phyloP scores from a whole-genome alignment of 2,329 filamentous ascomycete genomes.

The Elsinoe perseae region DNA sequence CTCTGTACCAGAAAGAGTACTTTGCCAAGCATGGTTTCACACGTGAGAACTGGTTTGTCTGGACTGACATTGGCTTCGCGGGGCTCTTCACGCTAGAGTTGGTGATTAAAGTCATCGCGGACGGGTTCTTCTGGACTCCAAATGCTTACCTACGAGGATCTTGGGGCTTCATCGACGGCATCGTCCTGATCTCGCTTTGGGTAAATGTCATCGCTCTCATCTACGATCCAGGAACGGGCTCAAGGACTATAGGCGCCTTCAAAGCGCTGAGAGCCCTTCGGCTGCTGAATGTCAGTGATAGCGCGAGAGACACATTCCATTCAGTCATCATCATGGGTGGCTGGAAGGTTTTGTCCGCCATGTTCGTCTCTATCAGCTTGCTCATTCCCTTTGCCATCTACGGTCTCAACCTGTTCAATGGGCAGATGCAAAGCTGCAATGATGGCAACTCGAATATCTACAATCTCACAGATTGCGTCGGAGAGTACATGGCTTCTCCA shows the following conservation, averaged over 20 bases:
- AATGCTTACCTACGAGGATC: slow-evolving; percentile 95
- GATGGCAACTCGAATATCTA: slow-evolving; percentile 52
- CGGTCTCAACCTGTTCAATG: slow-evolving; percentile 85
- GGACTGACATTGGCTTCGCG: slow-evolving; percentile 85
- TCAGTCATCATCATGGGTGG: slow-evolving; percentile 89
- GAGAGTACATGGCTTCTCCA: slow-evolving; percentile 69
- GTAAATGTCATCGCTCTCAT: slow-evolving; percentile 84
- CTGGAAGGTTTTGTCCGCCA: slow-evolving; percentile 87
- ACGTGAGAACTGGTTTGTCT: slow-evolving; percentile 83
- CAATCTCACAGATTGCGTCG: slow-evolving; percentile 66
- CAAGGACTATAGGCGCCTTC: slow-evolving; percentile 88
- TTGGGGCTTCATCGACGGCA: slow-evolving; percentile 90
- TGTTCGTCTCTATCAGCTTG: slow-evolving; percentile 88
- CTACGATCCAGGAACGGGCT: slow-evolving; percentile 72
- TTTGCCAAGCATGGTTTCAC: slow-evolving; percentile 55
- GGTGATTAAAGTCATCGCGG: slow-evolving; percentile 83
- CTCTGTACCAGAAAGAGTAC: slow-evolving; percentile 85
- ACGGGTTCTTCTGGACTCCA: slow-evolving; percentile 92
- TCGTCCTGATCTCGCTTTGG: slow-evolving; percentile 90
- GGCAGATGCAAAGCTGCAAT: slow-evolving; percentile 72
- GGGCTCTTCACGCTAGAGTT: slow-evolving; percentile 79
- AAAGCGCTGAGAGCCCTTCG: slow-evolving; percentile 89
- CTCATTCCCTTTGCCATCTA: slow-evolving; percentile 96
- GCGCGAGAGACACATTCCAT: slow-evolving; percentile 90
- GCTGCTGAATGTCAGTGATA: slow-evolving; percentile 91